phyloP scores from a whole-genome alignment of 768 basidiomycete species.

The Kockovaella imperatae region DNA sequence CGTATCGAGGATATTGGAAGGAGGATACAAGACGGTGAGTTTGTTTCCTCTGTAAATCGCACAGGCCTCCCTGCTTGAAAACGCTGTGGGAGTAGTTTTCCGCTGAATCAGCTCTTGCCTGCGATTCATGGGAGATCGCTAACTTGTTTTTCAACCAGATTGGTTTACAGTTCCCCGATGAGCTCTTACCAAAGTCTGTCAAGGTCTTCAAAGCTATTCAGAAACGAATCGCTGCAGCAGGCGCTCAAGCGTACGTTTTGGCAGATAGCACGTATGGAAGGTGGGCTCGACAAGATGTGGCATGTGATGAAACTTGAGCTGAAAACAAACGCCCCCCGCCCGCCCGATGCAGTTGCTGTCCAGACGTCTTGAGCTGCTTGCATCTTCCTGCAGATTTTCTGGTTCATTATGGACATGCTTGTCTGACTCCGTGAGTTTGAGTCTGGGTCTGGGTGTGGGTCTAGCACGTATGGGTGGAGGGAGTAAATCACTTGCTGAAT shows the following conservation, averaged over 20 bases:
- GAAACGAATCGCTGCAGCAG: slow-evolving; percentile 37
- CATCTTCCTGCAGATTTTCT: slow-evolving; percentile 86
- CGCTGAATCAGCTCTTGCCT: background rate
- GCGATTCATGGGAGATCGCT: background rate
- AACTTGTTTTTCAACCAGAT: slow-evolving; percentile 46
- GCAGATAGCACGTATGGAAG: slow-evolving; percentile 98
- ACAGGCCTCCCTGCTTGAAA: background rate
- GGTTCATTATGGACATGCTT: slow-evolving; percentile 94
- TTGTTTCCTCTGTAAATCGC: background rate
- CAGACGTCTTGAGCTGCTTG: slow-evolving; percentile 90
- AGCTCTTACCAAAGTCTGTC: slow-evolving; percentile 77
- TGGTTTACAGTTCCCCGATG: slow-evolving; percentile 92
- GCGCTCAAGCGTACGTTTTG: slow-evolving; percentile 71
- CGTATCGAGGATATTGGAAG: slow-evolving; percentile 54
- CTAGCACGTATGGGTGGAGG: background rate
- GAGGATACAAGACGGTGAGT: slow-evolving; percentile 64
- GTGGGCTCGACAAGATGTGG: slow-evolving; percentile 47
- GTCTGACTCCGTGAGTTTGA: slow-evolving; percentile 70
- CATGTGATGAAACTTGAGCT: background rate
- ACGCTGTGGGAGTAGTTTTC: background rate
- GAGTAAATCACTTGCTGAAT: background rate
- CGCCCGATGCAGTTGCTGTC: slow-evolving; percentile 69
- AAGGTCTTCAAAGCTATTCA: slow-evolving; percentile 68
- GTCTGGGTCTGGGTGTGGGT: background rate
- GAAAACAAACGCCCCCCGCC: no score